Conservation (phyloP, 2,329 filamentous ascomycete genomes). For the Phoma herbarum region DNA sequence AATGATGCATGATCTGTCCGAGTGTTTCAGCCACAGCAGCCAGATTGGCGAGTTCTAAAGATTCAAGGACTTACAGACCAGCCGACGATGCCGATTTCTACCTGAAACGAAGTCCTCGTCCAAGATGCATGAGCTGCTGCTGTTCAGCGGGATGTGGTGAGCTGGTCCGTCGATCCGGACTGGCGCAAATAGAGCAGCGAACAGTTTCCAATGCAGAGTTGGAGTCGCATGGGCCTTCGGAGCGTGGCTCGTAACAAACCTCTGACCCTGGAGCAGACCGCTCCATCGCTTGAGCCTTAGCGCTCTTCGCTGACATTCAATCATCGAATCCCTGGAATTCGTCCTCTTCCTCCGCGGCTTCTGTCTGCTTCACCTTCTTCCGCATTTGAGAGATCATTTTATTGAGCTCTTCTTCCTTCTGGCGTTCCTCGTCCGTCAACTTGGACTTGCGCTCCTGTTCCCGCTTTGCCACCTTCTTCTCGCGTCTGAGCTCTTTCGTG, state of each 20-base stretch:
- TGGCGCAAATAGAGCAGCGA: not conserved
- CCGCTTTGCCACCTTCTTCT: conserved; percentile 46
- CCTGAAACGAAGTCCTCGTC: not conserved
- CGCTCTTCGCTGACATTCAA: conserved; percentile 19
- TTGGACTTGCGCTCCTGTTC: conserved; percentile 41
- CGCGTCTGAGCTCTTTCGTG: conserved; percentile 43
- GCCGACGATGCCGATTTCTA: not conserved
- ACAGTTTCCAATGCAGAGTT: not conserved
- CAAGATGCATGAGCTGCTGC: not conserved
- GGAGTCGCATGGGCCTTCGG: not conserved
- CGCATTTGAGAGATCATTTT: conserved; percentile 44
- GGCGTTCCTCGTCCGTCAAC: conserved; percentile 39
- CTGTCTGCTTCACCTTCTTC: conserved; percentile 37
- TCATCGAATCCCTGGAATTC: conserved; percentile 51
- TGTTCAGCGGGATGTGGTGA: not conserved
- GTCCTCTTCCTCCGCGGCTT: conserved; percentile 36
- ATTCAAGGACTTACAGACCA: too few relatives aligned
- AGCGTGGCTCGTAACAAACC: not conserved
- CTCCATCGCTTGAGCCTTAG: not conserved
- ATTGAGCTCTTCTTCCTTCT: conserved; percentile 47
- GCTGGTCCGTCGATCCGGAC: not conserved
- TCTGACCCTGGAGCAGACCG: not conserved
- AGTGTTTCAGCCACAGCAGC: not conserved
- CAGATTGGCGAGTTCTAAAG: not conserved
- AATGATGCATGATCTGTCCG: not conserved